phyloP scores from a whole-genome alignment of 768 basidiomycete genomes.

The Tricholoma saponaceum region DNA sequence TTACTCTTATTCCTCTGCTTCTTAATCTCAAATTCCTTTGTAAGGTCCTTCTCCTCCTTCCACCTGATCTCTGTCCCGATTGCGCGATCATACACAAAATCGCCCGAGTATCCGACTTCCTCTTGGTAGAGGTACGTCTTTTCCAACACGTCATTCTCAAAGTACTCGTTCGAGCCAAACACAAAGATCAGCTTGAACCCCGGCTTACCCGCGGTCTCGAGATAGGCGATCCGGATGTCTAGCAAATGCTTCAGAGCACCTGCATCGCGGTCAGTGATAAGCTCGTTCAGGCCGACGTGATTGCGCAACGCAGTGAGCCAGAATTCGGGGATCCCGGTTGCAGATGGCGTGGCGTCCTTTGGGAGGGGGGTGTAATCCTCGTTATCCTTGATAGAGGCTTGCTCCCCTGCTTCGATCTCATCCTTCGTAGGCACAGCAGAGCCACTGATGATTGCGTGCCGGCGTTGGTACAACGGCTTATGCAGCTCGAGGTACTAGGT shows the following conservation, averaged over 20 bases:
- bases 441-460: slow-evolving; percentile 81
- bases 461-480: slow-evolving; percentile 83
- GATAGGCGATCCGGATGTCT: slow-evolving; percentile 80
- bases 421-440: slow-evolving; percentile 65
- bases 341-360: slow-evolving; percentile 39
- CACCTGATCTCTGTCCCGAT: slow-evolving; percentile 93
- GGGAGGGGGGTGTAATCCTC: slow-evolving; percentile 62
- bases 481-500: slow-evolving; percentile 69
- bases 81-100: slow-evolving; percentile 94
- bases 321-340: slow-evolving; percentile 82
- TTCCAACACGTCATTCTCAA: slow-evolving; percentile 75
- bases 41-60: slow-evolving; percentile 98
- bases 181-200: slow-evolving; percentile 89
- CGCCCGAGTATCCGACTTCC: slow-evolving; percentile 92
- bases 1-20: slow-evolving; percentile 98
- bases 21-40: slow-evolving; percentile 97
- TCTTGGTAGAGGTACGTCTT: slow-evolving; percentile 95
- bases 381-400: slow-evolving; percentile 71
- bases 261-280: slow-evolving; percentile 92
- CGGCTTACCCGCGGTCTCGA: slow-evolving; percentile 55
- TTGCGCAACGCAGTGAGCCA: slow-evolving; percentile 97
- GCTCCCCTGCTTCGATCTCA: slow-evolving; percentile 80
- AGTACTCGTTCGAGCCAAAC: slow-evolving; percentile 83
- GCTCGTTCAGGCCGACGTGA: slow-evolving; percentile 78
- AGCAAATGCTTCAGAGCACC: slow-evolving; percentile 77